Percentiles rank a stretch among this genome's conserved stretches.
Conservation (phyloP, 805 yeast genomes). For the baker's yeast (Saccharomyces cerevisiae) region DNA sequence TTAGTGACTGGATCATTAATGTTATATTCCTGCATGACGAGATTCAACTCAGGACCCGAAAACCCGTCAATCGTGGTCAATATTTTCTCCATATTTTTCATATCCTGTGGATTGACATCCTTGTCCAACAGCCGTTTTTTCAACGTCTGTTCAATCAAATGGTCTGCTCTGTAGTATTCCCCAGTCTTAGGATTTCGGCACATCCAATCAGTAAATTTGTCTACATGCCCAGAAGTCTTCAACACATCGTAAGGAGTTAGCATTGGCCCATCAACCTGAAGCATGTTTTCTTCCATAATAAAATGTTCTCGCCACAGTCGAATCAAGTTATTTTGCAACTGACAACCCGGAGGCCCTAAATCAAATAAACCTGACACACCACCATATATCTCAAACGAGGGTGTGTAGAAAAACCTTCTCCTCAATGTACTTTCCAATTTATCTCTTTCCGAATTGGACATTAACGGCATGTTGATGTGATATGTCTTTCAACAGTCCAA, state of each 20-base stretch:
- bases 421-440: slow-evolving; percentile 81
- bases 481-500: background rate
- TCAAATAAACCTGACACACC: slow-evolving; percentile 97
- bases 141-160: slow-evolving; percentile 92
- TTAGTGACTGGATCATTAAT: slow-evolving; percentile 90
- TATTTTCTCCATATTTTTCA: slow-evolving; percentile 90
- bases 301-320: slow-evolving; percentile 98
- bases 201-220: slow-evolving; percentile 99
- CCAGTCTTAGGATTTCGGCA: slow-evolving; percentile 92
- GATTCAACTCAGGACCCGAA: slow-evolving; percentile 88
- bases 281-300: slow-evolving; percentile 94
- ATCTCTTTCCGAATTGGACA: slow-evolving; percentile 62
- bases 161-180: slow-evolving; percentile 98
- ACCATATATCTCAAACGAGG: slow-evolving; percentile 94
- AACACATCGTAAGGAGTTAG: slow-evolving; percentile 95
- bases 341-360: slow-evolving; percentile 99
- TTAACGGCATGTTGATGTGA: background rate
- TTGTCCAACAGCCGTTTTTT: slow-evolving; percentile 91
- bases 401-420: slow-evolving; percentile 95
- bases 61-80: slow-evolving; percentile 93
- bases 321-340: slow-evolving; percentile 89
- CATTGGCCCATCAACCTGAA: slow-evolving; percentile 97
- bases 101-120: slow-evolving; percentile 75
- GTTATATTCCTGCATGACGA: slow-evolving; percentile 69
- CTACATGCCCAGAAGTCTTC: slow-evolving; percentile 98